These are phyloP conservation scores for Penicillium sp. DNA, from an alignment of 2,329 filamentous ascomycete species.

Conservation along the genomic window DNA sequence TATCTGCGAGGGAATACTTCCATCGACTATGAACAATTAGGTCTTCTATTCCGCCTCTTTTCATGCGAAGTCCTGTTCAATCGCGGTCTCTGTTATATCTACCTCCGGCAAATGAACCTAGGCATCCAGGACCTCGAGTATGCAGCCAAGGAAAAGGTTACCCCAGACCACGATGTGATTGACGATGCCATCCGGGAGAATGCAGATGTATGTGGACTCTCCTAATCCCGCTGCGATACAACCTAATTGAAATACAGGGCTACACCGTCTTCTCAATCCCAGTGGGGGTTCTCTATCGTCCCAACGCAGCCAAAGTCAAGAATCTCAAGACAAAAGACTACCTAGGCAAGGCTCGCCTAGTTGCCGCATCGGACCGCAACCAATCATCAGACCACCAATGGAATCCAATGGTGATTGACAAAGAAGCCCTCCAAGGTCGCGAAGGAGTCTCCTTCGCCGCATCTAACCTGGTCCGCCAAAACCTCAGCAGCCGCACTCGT, in stretches of 20 bases:
- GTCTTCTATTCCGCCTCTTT: constrained; percentile 92
- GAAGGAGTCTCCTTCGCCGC: constrained; percentile 90
- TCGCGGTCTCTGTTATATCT: constrained; percentile 94
- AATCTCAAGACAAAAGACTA: constrained; percentile 98
- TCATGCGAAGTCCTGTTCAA: constrained; percentile 98
- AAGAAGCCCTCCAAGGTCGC: constrained; percentile 63
- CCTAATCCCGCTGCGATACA: background rate
- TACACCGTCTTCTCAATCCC: constrained; percentile 99
- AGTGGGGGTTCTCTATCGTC: constrained; percentile 89
- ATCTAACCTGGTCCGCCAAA: constrained; percentile 86
- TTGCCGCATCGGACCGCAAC: constrained; percentile 77
- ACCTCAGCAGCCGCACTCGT: constrained; percentile 68
- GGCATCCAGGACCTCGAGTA: constrained; percentile 89
- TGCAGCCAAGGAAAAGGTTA: constrained; percentile 92
- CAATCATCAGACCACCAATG: constrained; percentile 68
- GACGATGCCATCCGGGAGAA: constrained; percentile 93
- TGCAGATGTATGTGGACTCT: constrained; percentile 65
- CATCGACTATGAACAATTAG: constrained; percentile 96
- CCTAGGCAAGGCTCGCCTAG: constrained; percentile 88
- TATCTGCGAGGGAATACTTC: constrained; percentile 94
- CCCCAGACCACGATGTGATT: constrained; percentile 95
- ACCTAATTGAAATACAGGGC: constrained; percentile 55
- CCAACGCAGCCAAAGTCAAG: constrained; percentile 96
- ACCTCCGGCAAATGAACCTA: constrained; percentile 84
- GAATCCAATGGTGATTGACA: constrained; percentile 71